Conservation (phyloP, 1,284 basidiomycete species). For the Leccinum fuscescens region DNA sequence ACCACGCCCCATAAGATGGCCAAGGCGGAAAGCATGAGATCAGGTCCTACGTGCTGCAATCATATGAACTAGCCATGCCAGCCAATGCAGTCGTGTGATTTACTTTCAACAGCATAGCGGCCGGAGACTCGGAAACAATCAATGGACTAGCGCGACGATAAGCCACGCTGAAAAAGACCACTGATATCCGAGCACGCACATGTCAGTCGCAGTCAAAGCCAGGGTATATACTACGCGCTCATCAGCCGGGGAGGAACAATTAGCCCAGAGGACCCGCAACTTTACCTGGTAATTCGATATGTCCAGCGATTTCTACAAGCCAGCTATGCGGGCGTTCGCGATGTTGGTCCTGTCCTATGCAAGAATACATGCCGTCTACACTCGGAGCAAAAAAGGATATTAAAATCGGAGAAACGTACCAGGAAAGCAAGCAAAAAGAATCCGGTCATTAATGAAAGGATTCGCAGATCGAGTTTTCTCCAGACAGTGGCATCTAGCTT, state of each 20-base stretch:
- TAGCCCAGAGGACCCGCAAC: not conserved
- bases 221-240: slow-evolving; percentile 45
- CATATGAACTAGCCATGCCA: not conserved
- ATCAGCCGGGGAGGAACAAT: not conserved
- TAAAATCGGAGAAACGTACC: slow-evolving; percentile 16
- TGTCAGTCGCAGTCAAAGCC: slow-evolving; percentile 51
- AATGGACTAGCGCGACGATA: slow-evolving; percentile 43
- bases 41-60: slow-evolving; percentile 52
- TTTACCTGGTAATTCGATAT: too few species aligned
- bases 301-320: slow-evolving; percentile 49
- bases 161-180: not conserved
- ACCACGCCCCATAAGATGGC: slow-evolving; percentile 59
- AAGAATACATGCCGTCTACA: not conserved
- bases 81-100: slow-evolving; percentile 1
- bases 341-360: slow-evolving; percentile 45
- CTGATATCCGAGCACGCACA: slow-evolving; percentile 33
- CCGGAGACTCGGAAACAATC: slow-evolving; percentile 55
- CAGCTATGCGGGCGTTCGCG: slow-evolving; percentile 59
- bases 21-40: slow-evolving; percentile 55
- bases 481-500: slow-evolving; percentile 39
- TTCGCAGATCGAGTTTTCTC: slow-evolving; percentile 47
- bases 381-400: not conserved
- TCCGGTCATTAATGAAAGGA: slow-evolving; percentile 48
- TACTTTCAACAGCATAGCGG: slow-evolving; percentile 55
- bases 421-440: slow-evolving; percentile 23